Percentiles rank a stretch among this genome's conserved stretches.
phyloP scores from a whole-genome alignment of 306 rosid genomes.

The Gastrolobium bilobum region DNA sequence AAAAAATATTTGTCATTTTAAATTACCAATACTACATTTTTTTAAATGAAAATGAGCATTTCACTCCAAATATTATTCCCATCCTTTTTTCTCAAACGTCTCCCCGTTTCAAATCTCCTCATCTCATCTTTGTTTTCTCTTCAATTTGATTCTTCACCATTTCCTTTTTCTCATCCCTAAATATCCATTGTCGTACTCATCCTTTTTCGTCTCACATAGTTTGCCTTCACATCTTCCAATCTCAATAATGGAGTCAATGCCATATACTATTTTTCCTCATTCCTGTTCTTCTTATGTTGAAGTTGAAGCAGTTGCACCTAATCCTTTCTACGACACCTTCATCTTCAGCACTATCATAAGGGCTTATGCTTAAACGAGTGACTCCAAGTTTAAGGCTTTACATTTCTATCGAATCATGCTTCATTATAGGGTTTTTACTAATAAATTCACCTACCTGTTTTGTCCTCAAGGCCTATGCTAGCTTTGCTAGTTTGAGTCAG shows the following conservation, averaged over 20 bases:
- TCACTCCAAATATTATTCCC: too few relatives aligned
- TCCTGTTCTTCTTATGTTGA: constrained; percentile 61
- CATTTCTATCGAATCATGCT: constrained; percentile 61
- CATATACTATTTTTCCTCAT: constrained; percentile 67
- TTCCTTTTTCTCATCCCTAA: too few relatives aligned
- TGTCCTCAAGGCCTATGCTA: constrained; percentile 87
- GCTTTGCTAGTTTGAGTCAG: constrained; percentile 60
- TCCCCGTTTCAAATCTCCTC: too few relatives aligned
- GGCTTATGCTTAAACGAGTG: constrained; percentile 72
- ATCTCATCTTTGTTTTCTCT: too few relatives aligned
- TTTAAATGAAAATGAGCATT: too few relatives aligned
- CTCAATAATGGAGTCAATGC: constrained; percentile 40
- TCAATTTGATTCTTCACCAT: too few relatives aligned
- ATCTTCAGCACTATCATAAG: constrained; percentile 79
- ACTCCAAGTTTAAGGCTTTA: constrained; percentile 59
- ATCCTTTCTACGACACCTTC: constrained; percentile 65
- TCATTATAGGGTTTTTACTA: constrained; percentile 64
- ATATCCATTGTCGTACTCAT: too few relatives aligned
- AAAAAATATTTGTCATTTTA: constrained; percentile 4
- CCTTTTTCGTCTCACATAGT: constrained; percentile 67
- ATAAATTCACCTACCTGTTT: constrained; percentile 91
- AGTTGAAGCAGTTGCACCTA: constrained; percentile 33
- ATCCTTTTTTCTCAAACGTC: too few relatives aligned
- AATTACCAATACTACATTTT: too few relatives aligned
- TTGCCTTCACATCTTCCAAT: constrained; percentile 70